phyloP scores from a whole-genome alignment of 768 basidiomycete species.

The Boletus eberwhitei region DNA sequence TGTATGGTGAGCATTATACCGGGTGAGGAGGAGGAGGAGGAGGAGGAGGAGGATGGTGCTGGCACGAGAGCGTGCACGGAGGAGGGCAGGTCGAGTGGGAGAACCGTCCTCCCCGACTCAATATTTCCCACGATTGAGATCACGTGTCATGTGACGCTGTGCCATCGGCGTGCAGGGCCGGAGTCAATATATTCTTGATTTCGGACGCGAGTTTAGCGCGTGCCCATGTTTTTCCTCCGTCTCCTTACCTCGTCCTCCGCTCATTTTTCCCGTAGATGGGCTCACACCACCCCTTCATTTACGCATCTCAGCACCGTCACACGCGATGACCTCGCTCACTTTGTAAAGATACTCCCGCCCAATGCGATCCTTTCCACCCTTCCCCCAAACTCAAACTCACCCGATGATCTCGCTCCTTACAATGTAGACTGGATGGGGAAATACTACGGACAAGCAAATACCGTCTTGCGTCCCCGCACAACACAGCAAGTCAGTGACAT shows the following conservation, averaged over 20 bases:
- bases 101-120: not conserved
- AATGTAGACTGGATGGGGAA: slow-evolving; percentile 98
- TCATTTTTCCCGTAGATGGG: slow-evolving; percentile 11
- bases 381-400: slow-evolving; percentile 41
- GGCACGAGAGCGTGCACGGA: not conserved
- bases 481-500: slow-evolving; percentile 87
- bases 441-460: slow-evolving; percentile 78
- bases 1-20: slow-evolving; percentile 1
- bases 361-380: slow-evolving; percentile 69
- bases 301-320: slow-evolving; percentile 47
- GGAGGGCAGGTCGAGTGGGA: not conserved
- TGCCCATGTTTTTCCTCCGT: slow-evolving; percentile 6
- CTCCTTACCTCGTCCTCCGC: not conserved
- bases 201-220: not conserved
- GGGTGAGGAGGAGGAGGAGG: not conserved
- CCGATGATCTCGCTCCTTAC: slow-evolving; percentile 69
- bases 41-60: not conserved
- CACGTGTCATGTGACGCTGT: slow-evolving; percentile 7
- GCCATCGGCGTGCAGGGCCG: too few relatives aligned
- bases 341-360: slow-evolving; percentile 59
- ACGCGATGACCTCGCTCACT: slow-evolving; percentile 60
- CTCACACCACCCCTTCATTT: slow-evolving; percentile 21
- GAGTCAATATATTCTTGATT: too few relatives aligned
- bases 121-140: slow-evolving; percentile 13
- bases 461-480: slow-evolving; percentile 86